Evolutionary conservation across 192 early-diverging fungal species (phyloP).

Genomic region (Gonapodya sp.): DNA sequence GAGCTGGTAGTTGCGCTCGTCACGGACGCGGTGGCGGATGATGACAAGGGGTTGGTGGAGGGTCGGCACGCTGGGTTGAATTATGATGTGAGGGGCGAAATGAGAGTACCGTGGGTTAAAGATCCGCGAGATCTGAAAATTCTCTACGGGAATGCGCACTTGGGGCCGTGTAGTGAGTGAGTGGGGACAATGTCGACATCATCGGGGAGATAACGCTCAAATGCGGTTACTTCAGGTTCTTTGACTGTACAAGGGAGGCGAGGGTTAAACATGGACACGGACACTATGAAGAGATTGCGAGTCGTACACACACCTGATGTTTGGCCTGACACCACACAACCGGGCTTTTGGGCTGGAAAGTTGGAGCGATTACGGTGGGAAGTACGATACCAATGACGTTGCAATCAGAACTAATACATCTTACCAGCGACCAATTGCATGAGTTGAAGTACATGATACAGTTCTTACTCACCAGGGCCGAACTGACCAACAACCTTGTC

Average conservation of each 20-base stretch:
- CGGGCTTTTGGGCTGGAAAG: conserved; percentile 66
- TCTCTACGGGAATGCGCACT: too few species aligned
- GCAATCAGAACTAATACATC: too few species aligned
- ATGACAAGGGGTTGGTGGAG: conserved; percentile 37
- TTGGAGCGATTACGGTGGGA: not conserved
- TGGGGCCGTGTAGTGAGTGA: conserved; percentile 94
- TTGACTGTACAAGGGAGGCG: too few species aligned
- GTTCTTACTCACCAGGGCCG: conserved; percentile 60
- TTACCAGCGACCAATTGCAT: too few species aligned
- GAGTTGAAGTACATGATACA: too few species aligned
- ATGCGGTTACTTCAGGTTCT: conserved; percentile 83
- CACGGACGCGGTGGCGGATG: conserved; percentile 64
- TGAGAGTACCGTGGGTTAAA: conserved; percentile 9
- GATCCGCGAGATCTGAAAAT: too few species aligned
- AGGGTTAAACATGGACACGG: not conserved
- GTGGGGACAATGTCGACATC: conserved; percentile 94
- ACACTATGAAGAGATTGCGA: conserved; percentile 11
- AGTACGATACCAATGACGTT: too few species aligned
- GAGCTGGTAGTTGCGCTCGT: conserved; percentile 39
- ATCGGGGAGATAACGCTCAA: conserved; percentile 70
- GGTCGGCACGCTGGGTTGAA: not conserved
- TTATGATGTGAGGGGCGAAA: conserved; percentile 4
- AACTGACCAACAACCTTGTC: conserved; percentile 67
- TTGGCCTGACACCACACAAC: conserved; percentile 83
- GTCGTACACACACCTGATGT: too few species aligned